phyloP scores from a whole-genome alignment of 192 early-diverging fungal species.

The Coemansia erecta region DNA sequence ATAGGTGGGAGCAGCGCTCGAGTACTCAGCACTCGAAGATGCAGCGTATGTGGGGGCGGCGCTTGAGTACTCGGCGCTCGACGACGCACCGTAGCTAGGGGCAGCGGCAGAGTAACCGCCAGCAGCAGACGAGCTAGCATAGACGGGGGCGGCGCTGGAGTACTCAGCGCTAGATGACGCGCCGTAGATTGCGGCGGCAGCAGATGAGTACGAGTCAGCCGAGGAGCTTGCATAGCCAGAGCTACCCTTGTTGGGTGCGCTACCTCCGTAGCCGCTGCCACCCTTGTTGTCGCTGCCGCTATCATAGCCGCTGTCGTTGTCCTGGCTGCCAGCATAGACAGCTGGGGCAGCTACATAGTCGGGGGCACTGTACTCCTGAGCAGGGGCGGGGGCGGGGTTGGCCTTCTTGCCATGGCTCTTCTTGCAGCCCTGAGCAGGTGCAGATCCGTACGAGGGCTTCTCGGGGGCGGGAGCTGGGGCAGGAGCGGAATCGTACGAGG shows the following conservation, averaged over 20 bases:
- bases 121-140: constrained; percentile 2
- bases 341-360: not conserved
- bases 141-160: constrained; percentile 13
- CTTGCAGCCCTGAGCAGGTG: not conserved
- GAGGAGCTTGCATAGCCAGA: not conserved
- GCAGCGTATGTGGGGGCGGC: constrained; percentile 7
- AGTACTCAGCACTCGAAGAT: constrained; percentile 1
- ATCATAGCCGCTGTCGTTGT: not conserved
- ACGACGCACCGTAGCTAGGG: not conserved
- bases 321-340: constrained; percentile 4
- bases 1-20: not conserved
- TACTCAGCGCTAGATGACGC: not conserved
- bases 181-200: not conserved
- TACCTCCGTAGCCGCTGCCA: not conserved
- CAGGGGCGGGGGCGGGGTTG: too few relatives aligned
- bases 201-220: not conserved
- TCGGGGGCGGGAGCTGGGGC: not conserved
- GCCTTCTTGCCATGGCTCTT: too few relatives aligned
- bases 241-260: constrained; percentile 2
- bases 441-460: not conserved
- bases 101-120: not conserved
- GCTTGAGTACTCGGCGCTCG: constrained; percentile 1
- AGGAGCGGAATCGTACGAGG: too few relatives aligned
- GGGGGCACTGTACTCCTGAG: constrained; percentile 5
- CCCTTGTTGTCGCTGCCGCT: not conserved